Evolutionary conservation across 306 rosid genomes (phyloP).

Genomic region (Dicorynia guianensis): DNA sequence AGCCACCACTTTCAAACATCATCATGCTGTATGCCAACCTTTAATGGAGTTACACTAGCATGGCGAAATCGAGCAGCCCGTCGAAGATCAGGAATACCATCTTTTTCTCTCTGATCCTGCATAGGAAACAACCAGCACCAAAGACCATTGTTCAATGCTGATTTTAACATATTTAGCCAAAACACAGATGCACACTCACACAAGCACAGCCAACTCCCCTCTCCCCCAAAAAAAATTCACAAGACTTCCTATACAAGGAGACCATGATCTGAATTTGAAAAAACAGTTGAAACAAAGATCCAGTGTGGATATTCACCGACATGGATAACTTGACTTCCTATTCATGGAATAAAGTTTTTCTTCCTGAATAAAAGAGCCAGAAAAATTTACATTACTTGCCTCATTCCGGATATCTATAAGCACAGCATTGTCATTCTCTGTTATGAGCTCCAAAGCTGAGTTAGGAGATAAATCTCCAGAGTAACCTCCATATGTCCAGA

Average conservation of each 20-base stretch:
- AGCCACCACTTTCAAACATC: slow-evolving; percentile 1
- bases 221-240: slow-evolving; percentile 28
- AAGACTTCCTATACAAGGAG: slow-evolving; percentile 9
- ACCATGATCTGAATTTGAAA: slow-evolving; percentile 20
- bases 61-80: slow-evolving; percentile 74
- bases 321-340: slow-evolving; percentile 18
- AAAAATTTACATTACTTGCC: slow-evolving; percentile 66
- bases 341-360: slow-evolving; percentile 28
- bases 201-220: not conserved
- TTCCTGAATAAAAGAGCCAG: slow-evolving; percentile 44
- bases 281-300: slow-evolving; percentile 23
- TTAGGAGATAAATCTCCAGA: slow-evolving; percentile 68
- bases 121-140: slow-evolving; percentile 35
- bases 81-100: slow-evolving; percentile 90
- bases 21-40: slow-evolving; percentile 48
- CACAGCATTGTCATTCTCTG: slow-evolving; percentile 66
- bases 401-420: slow-evolving; percentile 87
- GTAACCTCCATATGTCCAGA: slow-evolving; percentile 59
- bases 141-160: slow-evolving; percentile 35
- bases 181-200: not conserved
- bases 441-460: slow-evolving; percentile 61
- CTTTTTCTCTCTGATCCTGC: slow-evolving; percentile 76
- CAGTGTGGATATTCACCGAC: slow-evolving; percentile 34
- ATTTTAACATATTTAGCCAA: slow-evolving; percentile 32
- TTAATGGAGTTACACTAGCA: slow-evolving; percentile 55